A percentile compares a stretch with the other conserved stretches of the same genome.
phyloP scores from a whole-genome alignment of 768 basidiomycete species.

The Neoboletus subvelutipes region DNA sequence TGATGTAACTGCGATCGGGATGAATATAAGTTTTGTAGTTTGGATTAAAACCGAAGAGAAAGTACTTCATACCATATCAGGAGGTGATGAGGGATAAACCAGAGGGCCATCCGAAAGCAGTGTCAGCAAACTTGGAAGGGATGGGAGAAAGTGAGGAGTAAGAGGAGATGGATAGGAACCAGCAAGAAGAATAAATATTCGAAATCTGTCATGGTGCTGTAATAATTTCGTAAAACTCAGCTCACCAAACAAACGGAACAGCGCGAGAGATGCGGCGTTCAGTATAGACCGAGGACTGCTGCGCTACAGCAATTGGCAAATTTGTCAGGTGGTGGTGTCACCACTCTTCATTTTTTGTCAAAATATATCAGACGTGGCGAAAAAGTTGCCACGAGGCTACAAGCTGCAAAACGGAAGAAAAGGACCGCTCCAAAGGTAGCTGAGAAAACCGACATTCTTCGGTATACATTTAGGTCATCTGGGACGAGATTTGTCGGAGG shows the following conservation, averaged over 20 bases:
- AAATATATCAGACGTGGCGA: constrained; percentile 6
- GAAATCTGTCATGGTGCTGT: constrained; percentile 26
- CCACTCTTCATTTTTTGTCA: constrained; percentile 9
- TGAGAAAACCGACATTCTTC: not conserved
- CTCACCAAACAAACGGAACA: constrained; percentile 25
- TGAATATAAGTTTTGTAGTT: constrained; percentile 13
- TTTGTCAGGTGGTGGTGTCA: constrained; percentile 7
- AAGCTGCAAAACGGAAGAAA: not conserved
- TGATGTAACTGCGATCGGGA: constrained; percentile 10
- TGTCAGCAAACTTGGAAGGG: not conserved
- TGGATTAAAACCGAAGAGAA: not conserved
- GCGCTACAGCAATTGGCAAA: constrained; percentile 20
- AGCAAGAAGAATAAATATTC: constrained; percentile 11
- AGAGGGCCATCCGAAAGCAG: not conserved
- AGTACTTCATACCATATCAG: not conserved
- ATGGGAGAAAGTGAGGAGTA: constrained; percentile 2
- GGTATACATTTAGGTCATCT: not conserved
- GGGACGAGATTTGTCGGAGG: not conserved
- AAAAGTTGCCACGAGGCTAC: not conserved
- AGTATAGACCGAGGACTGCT: constrained; percentile 12
- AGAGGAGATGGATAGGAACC: constrained; percentile 8
- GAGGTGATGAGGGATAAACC: constrained; percentile 1
- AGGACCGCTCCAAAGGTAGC: not conserved
- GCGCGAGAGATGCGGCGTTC: constrained; percentile 13
- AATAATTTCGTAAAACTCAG: constrained; percentile 34